phyloP scores from a whole-genome alignment of 2,329 filamentous ascomycete genomes.

The Sclerotinia glacialis region DNA sequence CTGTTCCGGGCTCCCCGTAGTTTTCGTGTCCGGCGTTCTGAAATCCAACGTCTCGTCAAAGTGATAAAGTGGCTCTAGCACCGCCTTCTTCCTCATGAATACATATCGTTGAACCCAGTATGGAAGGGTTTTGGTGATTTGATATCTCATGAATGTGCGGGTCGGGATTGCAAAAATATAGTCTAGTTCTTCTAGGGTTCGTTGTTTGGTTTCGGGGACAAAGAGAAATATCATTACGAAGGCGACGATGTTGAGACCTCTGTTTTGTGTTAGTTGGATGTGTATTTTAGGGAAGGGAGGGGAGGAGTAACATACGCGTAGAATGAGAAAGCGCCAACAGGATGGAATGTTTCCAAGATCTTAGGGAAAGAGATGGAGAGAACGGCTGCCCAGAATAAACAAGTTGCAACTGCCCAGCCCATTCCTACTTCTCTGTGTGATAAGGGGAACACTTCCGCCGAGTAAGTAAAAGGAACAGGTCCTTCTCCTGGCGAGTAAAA shows the following conservation, averaged over 20 bases:
- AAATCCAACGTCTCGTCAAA: constrained; percentile 17
- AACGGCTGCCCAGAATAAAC: constrained; percentile 57
- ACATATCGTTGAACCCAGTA: constrained; percentile 22
- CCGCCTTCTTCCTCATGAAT: constrained; percentile 11
- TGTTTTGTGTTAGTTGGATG: not conserved
- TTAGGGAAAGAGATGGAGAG: constrained; percentile 53
- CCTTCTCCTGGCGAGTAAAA: constrained; percentile 66
- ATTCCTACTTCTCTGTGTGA: constrained; percentile 63
- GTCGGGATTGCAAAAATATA: constrained; percentile 49
- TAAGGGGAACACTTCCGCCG: constrained; percentile 61
- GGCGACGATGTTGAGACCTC: constrained; percentile 52
- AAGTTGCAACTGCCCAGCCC: constrained; percentile 59
- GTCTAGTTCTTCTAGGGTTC: constrained; percentile 38
- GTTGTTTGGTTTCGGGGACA: constrained; percentile 57
- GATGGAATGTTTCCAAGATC: constrained; percentile 28
- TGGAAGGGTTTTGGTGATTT: constrained; percentile 42
- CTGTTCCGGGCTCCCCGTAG: not conserved
- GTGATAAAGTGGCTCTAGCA: constrained; percentile 15
- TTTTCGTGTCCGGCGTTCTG: not conserved
- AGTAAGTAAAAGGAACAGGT: constrained; percentile 59
- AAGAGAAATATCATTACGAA: constrained; percentile 55
- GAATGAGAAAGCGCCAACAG: constrained; percentile 49
- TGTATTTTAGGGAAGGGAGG: not conserved
- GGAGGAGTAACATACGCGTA: constrained; percentile 44
- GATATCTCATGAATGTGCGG: constrained; percentile 31